phyloP scores from a whole-genome alignment of 2,329 filamentous ascomycete genomes.

The Pseudogymnoascus sp. region DNA sequence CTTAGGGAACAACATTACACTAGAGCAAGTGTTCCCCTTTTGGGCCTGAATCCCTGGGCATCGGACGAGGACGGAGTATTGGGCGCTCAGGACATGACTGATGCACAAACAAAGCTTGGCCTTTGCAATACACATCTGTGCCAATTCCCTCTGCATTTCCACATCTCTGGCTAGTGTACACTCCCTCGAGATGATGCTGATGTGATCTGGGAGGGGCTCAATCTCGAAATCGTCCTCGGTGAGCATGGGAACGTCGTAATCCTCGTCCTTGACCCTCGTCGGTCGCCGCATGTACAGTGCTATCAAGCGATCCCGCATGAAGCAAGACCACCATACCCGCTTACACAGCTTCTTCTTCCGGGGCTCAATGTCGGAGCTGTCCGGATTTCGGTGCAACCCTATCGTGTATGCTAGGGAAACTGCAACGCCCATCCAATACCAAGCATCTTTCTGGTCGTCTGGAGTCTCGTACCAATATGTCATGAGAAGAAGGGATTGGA shows the following conservation, averaged over 20 bases:
- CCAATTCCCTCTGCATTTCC: constrained; percentile 65
- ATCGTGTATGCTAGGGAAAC: constrained; percentile 86
- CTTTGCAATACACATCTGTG: constrained; percentile 80
- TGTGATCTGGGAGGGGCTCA: constrained; percentile 55
- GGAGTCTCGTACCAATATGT: constrained; percentile 94
- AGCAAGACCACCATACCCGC: constrained; percentile 91
- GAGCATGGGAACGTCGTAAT: constrained; percentile 85
- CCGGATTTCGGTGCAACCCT: constrained; percentile 76
- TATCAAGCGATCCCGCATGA: constrained; percentile 83
- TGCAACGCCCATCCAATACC: constrained; percentile 94
- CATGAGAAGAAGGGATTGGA: constrained; percentile 79
- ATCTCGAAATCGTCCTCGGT: constrained; percentile 74
- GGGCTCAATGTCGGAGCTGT: constrained; percentile 45
- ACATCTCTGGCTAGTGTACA: constrained; percentile 63
- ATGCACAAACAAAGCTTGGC: constrained; percentile 83
- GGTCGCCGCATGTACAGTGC: constrained; percentile 85
- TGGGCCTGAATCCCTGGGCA: too few relatives aligned
- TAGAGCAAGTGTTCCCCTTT: too few relatives aligned
- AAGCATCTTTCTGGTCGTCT: constrained; percentile 90
- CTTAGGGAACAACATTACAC: too few relatives aligned
- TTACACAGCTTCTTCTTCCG: constrained; percentile 75
- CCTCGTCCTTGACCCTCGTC: constrained; percentile 80
- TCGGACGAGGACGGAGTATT: constrained; percentile 48
- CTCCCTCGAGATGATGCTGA: constrained; percentile 57
- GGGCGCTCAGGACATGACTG: constrained; percentile 75